Evolutionary conservation across 352 stramenopile species (phyloP).

Genomic region (Pythium plurisporium): DNA sequence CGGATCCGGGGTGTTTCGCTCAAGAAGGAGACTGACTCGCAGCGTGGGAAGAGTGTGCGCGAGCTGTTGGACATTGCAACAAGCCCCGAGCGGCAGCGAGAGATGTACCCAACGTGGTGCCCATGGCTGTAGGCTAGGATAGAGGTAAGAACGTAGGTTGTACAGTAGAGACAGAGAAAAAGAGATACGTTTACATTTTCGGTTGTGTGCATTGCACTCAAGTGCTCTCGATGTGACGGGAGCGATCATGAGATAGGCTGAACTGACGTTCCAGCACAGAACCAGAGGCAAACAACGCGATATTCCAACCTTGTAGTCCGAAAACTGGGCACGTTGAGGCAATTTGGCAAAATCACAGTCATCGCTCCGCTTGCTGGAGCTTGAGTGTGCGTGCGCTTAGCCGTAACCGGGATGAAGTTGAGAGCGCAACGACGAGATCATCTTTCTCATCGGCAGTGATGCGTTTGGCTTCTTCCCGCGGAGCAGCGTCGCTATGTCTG

Average conservation of each 20-base stretch:
- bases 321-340: too few species aligned
- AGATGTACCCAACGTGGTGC: constrained; percentile 88
- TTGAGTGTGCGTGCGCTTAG: neutral
- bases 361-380: neutral
- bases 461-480: neutral
- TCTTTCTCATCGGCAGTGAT: neutral
- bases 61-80: constrained; percentile 82
- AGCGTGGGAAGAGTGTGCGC: constrained; percentile 67
- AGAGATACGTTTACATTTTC: neutral
- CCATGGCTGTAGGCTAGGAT: constrained; percentile 64
- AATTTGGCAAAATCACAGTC: too few species aligned
- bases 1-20: constrained; percentile 72
- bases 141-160: too few species aligned
- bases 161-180: neutral
- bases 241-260: too few species aligned
- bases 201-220: neutral
- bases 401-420: neutral
- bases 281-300: too few species aligned
- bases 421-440: neutral
- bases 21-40: constrained; percentile 64
- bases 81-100: constrained; percentile 67
- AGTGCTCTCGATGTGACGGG: too few species aligned
- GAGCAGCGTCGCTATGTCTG: neutral
- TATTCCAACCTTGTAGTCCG: too few species aligned
- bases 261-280: too few species aligned